These are phyloP conservation scores for Hypsizygus ulmarius DNA, from an alignment of 1,284 basidiomycete species.

Conservation along the genomic window DNA sequence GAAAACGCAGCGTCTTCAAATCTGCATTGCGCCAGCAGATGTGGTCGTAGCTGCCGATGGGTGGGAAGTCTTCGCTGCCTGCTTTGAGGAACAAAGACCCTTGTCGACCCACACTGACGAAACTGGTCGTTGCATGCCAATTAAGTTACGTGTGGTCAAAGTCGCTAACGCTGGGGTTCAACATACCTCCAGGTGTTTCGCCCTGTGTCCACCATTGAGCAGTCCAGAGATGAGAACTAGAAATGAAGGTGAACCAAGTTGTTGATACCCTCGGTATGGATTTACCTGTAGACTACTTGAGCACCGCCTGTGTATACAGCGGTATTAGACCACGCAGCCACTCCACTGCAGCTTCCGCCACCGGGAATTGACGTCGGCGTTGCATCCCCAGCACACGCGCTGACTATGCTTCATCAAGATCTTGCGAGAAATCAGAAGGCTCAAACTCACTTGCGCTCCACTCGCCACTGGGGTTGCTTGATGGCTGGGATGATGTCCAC, in stretches of 20 bases:
- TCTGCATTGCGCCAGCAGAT: slow-evolving; percentile 5
- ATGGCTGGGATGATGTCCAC: slow-evolving; percentile 51
- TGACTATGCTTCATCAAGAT: slow-evolving; percentile 38
- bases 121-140: slow-evolving; percentile 1
- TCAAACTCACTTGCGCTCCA: slow-evolving; percentile 59
- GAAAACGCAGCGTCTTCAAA: slow-evolving; percentile 22
- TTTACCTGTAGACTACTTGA: slow-evolving; percentile 50
- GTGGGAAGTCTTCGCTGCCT: slow-evolving; percentile 18
- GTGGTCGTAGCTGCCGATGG: slow-evolving; percentile 9
- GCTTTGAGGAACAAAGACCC: slow-evolving; percentile 40
- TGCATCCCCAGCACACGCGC: slow-evolving; percentile 46
- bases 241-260: slow-evolving; percentile 10
- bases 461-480: slow-evolving; percentile 49
- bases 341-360: slow-evolving; percentile 45
- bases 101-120: slow-evolving; percentile 52
- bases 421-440: background rate
- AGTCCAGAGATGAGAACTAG: slow-evolving; percentile 57
- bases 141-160: background rate
- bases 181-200: slow-evolving; percentile 54
- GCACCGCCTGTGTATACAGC: slow-evolving; percentile 49
- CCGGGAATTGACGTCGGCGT: slow-evolving; percentile 24
- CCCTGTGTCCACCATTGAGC: slow-evolving; percentile 64
- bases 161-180: slow-evolving; percentile 1
- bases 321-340: slow-evolving; percentile 49
- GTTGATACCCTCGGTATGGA: slow-evolving; percentile 13